A percentile compares a stretch with the other conserved stretches of the same genome.
phyloP scores from a whole-genome alignment of 2,329 filamentous ascomycete species.

The Trichoderma sp. region DNA sequence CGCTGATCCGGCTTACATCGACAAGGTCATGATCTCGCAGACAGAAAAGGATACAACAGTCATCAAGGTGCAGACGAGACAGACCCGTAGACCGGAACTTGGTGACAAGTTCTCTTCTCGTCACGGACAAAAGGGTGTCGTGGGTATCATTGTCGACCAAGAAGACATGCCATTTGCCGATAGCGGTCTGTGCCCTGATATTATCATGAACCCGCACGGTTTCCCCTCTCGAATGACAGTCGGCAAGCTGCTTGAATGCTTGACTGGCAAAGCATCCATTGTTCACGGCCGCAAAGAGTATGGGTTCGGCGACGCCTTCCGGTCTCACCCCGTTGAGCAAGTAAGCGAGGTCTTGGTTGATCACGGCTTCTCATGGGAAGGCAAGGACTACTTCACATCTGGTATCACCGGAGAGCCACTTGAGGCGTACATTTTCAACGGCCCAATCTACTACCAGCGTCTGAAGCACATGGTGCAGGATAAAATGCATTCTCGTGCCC shows the following conservation, averaged over 20 bases:
- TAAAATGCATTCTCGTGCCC: constrained; percentile 96
- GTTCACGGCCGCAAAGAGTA: constrained; percentile 84
- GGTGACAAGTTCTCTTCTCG: constrained; percentile 99
- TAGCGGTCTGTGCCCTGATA: constrained; percentile 87
- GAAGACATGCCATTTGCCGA: constrained; percentile 97
- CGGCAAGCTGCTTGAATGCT: constrained; percentile 92
- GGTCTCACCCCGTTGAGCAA: constrained; percentile 80
- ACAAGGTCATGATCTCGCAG: constrained; percentile 93
- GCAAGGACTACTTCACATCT: constrained; percentile 94
- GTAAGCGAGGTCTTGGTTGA: constrained; percentile 84
- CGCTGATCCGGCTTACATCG: constrained; percentile 82
- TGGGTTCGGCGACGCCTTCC: constrained; percentile 77
- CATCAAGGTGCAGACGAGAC: constrained; percentile 93
- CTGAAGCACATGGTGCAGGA: constrained; percentile 99
- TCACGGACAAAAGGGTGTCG: constrained; percentile 97
- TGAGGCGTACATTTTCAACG: constrained; percentile 97
- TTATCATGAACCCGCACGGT: constrained; percentile 99
- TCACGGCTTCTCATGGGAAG: constrained; percentile 92
- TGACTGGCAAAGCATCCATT: constrained; percentile 92
- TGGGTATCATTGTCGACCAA: constrained; percentile 94
- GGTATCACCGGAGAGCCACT: constrained; percentile 93
- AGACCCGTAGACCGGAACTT: constrained; percentile 90
- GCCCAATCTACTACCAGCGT: constrained; percentile 98
- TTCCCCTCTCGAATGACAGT: constrained; percentile 99
- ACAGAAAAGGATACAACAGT: constrained; percentile 84